Base-by-base conservation (phyloP, 1,284 basidiomycete species). In the Papiliotrema laurentii region DNA sequence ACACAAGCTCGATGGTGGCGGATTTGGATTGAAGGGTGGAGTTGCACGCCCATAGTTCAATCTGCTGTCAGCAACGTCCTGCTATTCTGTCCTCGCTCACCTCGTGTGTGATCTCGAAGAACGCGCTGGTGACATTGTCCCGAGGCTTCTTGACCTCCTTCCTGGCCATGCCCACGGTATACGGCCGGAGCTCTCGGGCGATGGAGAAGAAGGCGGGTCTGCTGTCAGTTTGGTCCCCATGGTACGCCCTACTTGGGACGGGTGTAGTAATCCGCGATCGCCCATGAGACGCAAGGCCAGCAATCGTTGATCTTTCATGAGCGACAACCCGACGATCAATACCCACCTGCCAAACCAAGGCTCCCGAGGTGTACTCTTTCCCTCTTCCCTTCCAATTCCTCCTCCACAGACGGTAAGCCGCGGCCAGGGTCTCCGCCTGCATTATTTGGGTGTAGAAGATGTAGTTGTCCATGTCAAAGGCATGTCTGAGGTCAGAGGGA, bases 21-120 rank as follows among this genome's bases (percentile, higher is more conserved):
- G 73, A 71, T 66, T 83, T 83, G 57, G 79, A 75, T 22, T 68
- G 47, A 13, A 88, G 74, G 6, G 82, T 83, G 60, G 82, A 83
- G 73, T 89, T 92, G 47, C 86, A 86, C 9, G 81, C 88, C 89
- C 89, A 92, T 36, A 91, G 78, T 69, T 89, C 81, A 45, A 90
- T 70, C 50, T 78, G 54, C 18, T 4, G 10, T 47, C 11, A 52
- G 47, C 18, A 43, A 40, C 10, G 34, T 39, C 21, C 19, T 4
- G 3, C 22, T 22, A 37, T 19, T 34, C 19, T 33, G 45, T 16
- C 0, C 51, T 46, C 10, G 50, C 56, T 47, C 18, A 68, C 60
- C 43, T 71, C 65, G 50, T 74, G 65, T 51, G 82, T 78, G 61
- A 90, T 83, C 25, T 76, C 80, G 72, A 85, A 85, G 56, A 79